Evolutionary conservation across 2,329 filamentous ascomycete genomes (phyloP).

Genomic region (Sporothrix dimorphospora): DNA sequence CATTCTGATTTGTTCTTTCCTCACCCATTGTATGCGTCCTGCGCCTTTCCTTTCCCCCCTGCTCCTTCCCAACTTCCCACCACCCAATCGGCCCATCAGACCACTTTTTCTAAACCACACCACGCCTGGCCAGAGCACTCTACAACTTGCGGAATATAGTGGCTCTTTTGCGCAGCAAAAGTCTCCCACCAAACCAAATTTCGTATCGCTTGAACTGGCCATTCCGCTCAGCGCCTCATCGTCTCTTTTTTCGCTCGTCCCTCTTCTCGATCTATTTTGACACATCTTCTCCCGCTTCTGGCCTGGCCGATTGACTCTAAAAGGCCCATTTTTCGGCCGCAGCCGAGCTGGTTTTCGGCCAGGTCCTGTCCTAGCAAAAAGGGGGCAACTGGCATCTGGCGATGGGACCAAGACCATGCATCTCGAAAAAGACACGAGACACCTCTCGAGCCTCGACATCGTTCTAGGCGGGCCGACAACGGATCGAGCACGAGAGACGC

Average conservation of each 20-base stretch:
- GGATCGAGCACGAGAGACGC: neutral
- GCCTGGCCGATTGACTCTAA: constrained; percentile 16
- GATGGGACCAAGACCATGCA: neutral
- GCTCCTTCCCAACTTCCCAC: neutral
- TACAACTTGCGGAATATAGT: neutral
- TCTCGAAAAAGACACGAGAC: constrained; percentile 9
- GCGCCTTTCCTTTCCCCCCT: neutral
- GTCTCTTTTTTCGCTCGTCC: neutral
- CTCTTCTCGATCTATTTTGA: neutral
- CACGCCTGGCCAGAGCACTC: constrained; percentile 21
- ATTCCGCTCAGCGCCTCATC: neutral
- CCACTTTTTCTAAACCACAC: constrained; percentile 30
- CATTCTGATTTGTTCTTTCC: constrained; percentile 1
- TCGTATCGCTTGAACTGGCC: constrained; percentile 7
- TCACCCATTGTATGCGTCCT: neutral
- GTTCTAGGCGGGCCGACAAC: neutral
- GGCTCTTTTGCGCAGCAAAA: neutral
- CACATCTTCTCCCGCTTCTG: neutral
- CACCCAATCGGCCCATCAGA: constrained; percentile 31
- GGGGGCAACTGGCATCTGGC: neutral
- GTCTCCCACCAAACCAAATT: neutral
- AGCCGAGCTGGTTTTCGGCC: constrained; percentile 12
- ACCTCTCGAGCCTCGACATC: neutral
- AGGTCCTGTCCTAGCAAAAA: neutral
- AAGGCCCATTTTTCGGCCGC: constrained; percentile 26